These are phyloP conservation scores for Paracoccidioides lutzii DNA, from an alignment of 2,329 filamentous ascomycete species.

Conservation along the genomic window DNA sequence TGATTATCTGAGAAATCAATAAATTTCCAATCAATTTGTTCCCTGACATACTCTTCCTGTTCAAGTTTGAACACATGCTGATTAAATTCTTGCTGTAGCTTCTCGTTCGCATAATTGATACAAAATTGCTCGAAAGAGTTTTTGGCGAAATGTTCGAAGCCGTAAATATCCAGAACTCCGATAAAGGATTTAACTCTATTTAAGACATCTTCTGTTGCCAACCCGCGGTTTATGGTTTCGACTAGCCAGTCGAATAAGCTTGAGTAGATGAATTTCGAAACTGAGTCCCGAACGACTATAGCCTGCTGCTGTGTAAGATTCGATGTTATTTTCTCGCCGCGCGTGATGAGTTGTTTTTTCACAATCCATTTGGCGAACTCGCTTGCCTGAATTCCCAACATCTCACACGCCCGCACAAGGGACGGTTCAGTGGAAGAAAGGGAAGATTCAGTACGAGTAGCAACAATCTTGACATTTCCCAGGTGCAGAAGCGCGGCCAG, in stretches of 20 bases:
- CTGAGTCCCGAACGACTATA: constrained; percentile 86
- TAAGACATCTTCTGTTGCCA: constrained; percentile 80
- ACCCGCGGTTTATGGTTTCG: constrained; percentile 83
- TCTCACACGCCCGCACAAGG: constrained; percentile 63
- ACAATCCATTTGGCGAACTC: constrained; percentile 97
- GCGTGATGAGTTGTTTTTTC: constrained; percentile 94
- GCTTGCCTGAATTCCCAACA: constrained; percentile 72
- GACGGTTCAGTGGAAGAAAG: constrained; percentile 70
- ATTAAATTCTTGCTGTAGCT: constrained; percentile 98
- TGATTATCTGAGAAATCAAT: constrained; percentile 99
- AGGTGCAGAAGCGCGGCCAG: constrained; percentile 85
- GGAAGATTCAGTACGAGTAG: constrained; percentile 76
- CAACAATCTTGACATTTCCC: constrained; percentile 91
- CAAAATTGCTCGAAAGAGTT: constrained; percentile 99
- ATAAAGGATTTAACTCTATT: constrained; percentile 80
- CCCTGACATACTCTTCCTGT: constrained; percentile 91
- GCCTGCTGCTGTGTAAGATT: constrained; percentile 91
- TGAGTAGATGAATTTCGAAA: constrained; percentile 97
- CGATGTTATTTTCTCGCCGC: constrained; percentile 94
- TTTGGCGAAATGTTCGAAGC: constrained; percentile 98
- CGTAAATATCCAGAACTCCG: constrained; percentile 97
- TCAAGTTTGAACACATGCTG: constrained; percentile 98
- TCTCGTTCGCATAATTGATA: constrained; percentile 99
- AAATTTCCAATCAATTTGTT: constrained; percentile 98
- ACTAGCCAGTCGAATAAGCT: constrained; percentile 98